These are phyloP conservation scores for Cercospora janseana DNA, from an alignment of 2,329 filamentous ascomycete genomes.

Conservation along the genomic window DNA sequence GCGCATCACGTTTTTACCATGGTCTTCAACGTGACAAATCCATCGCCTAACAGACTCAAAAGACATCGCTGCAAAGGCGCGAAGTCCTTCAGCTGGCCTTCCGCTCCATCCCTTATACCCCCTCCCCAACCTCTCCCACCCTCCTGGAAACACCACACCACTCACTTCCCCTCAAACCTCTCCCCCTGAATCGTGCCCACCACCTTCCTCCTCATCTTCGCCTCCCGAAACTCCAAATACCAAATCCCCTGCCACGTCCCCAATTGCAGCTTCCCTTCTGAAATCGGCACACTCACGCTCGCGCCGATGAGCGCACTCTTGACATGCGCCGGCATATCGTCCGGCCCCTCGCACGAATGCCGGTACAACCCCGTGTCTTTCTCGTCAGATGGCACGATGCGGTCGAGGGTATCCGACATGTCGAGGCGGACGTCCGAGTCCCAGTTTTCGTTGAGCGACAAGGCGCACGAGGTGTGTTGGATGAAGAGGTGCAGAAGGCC, in stretches of 20 bases:
- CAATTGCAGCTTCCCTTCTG: slow-evolving; percentile 71
- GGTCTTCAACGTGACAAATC: no score
- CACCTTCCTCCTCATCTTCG: slow-evolving; percentile 74
- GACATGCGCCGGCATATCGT: slow-evolving; percentile 98
- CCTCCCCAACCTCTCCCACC: background rate
- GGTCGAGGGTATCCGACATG: slow-evolving; percentile 94
- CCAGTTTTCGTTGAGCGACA: slow-evolving; percentile 91
- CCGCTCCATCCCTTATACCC: no score
- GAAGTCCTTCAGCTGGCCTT: no score
- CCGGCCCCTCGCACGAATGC: slow-evolving; percentile 78
- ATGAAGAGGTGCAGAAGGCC: slow-evolving; percentile 86
- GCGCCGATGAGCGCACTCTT: slow-evolving; percentile 88
- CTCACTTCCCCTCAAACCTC: slow-evolving; percentile 42
- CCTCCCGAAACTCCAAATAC: slow-evolving; percentile 84
- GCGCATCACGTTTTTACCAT: no score
- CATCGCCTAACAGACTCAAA: no score
- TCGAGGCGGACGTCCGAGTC: slow-evolving; percentile 75
- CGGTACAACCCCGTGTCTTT: slow-evolving; percentile 65
- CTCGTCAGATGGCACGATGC: slow-evolving; percentile 78
- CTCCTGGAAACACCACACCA: slow-evolving; percentile 10
- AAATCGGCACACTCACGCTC: slow-evolving; percentile 87
- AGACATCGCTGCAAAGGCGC: no score
- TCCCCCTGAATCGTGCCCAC: slow-evolving; percentile 95
- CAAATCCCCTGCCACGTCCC: slow-evolving; percentile 87
- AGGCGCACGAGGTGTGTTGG: slow-evolving; percentile 89